phyloP scores from a whole-genome alignment of 352 stramenopile genomes.

The Hyaloperonospora brassicae region DNA sequence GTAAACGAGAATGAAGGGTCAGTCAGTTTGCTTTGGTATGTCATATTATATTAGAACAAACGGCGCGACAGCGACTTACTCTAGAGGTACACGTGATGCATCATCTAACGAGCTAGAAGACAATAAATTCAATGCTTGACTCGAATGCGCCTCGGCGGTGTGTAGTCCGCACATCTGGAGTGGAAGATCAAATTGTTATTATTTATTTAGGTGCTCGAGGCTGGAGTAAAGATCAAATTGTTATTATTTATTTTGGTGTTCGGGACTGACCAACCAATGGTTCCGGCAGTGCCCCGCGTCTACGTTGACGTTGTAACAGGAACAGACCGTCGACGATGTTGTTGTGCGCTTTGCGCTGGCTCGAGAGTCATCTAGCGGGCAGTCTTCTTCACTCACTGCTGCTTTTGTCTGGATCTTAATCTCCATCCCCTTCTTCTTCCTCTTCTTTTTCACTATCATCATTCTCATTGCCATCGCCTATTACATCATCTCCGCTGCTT shows the following conservation, averaged over 20 bases:
- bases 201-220: too few relatives aligned
- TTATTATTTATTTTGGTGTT: too few relatives aligned
- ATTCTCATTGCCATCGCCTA: slow-evolving; percentile 2
- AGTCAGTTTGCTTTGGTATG: slow-evolving; percentile 27
- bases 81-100: too few relatives aligned
- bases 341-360: slow-evolving; percentile 11
- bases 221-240: too few relatives aligned
- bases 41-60: slow-evolving; percentile 45
- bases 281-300: background rate
- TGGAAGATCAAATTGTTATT: too few relatives aligned
- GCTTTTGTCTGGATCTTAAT: background rate
- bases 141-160: too few relatives aligned
- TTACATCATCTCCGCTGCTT: slow-evolving; percentile 6
- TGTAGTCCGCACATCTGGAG: too few relatives aligned
- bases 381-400: slow-evolving; percentile 6
- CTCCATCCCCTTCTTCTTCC: background rate
- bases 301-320: background rate
- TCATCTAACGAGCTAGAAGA: too few relatives aligned
- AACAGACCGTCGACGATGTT: background rate
- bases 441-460: slow-evolving; percentile 4
- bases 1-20: slow-evolving; percentile 33
- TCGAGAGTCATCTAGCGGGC: slow-evolving; percentile 18
- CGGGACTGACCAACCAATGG: background rate
- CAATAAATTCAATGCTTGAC: too few relatives aligned
- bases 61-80: slow-evolving; percentile 7